Percentiles rank a stretch among this genome's conserved stretches.
Evolutionary conservation across 148 eudicot species (phyloP).

Genomic region (Polygonum aviculare): DNA sequence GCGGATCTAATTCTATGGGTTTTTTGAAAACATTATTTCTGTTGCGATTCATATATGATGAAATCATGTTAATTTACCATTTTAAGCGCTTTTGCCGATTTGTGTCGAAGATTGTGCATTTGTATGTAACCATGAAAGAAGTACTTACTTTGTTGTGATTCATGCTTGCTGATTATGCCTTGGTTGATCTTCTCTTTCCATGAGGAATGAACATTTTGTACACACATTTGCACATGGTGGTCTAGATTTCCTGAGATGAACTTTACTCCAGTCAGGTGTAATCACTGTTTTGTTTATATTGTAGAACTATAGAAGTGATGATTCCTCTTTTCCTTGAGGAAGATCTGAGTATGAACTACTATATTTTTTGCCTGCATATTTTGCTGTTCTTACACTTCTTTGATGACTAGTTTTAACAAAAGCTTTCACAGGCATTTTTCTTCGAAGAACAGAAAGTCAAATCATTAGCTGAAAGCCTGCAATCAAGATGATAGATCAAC

Average conservation of each 20-base stretch:
- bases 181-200: slow-evolving; percentile 3
- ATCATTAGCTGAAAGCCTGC: slow-evolving; percentile 19
- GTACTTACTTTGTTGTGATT: neutral
- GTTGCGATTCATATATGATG: neutral
- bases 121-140: neutral
- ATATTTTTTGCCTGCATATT: neutral
- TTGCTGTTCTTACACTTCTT: neutral
- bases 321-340: neutral
- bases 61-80: neutral
- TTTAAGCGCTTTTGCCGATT: neutral
- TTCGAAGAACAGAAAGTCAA: slow-evolving; percentile 24
- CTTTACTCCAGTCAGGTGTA: neutral
- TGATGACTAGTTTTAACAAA: too few species aligned
- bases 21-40: neutral
- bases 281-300: neutral
- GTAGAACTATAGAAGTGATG: neutral
- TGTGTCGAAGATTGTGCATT: neutral
- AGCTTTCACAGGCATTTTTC: neutral
- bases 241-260: neutral
- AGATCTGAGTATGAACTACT: neutral
- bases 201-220: neutral
- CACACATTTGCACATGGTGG: neutral
- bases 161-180: neutral
- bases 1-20: neutral
- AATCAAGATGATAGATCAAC: slow-evolving; percentile 29